Conservation (phyloP, 208 protist species). For the Lotmaria passim region DNA sequence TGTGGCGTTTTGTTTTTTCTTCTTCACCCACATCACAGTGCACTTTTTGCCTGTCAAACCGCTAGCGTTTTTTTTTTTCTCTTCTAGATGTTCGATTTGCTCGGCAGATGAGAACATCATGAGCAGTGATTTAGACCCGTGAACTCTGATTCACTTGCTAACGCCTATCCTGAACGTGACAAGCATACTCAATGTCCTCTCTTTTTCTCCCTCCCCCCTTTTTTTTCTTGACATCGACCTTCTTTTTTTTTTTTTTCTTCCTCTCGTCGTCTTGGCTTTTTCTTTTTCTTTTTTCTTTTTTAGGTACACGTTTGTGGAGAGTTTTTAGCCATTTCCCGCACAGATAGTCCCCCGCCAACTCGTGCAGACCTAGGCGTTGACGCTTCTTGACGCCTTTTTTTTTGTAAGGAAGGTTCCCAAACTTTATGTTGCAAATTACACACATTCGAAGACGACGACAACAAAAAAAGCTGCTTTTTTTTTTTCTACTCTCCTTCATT, state of each 20-base stretch:
- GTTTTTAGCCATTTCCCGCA: not conserved
- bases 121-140: too few species aligned
- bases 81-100: too few species aligned
- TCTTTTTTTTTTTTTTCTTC: not conserved
- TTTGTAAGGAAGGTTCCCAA: too few species aligned
- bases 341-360: not conserved
- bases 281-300: not conserved
- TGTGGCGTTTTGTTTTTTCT: not conserved
- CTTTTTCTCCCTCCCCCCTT: not conserved
- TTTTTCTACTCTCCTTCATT: not conserved
- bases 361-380: not conserved
- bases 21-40: not conserved
- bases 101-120: too few species aligned
- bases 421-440: too few species aligned
- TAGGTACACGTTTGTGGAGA: slow-evolving; percentile 2
- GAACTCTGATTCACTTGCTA: too few species aligned
- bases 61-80: too few species aligned
- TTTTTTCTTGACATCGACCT: not conserved
- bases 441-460: too few species aligned
- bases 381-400: too few species aligned
- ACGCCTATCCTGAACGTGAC: too few species aligned
- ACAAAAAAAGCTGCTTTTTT: too few species aligned
- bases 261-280: not conserved
- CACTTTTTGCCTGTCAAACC: not conserved
- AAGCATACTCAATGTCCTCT: too few species aligned